A percentile compares a stretch with the other conserved stretches of the same genome.
Evolutionary conservation across 108 stramenopile species (phyloP).

Genomic region (Stephanodiscus triporus): DNA sequence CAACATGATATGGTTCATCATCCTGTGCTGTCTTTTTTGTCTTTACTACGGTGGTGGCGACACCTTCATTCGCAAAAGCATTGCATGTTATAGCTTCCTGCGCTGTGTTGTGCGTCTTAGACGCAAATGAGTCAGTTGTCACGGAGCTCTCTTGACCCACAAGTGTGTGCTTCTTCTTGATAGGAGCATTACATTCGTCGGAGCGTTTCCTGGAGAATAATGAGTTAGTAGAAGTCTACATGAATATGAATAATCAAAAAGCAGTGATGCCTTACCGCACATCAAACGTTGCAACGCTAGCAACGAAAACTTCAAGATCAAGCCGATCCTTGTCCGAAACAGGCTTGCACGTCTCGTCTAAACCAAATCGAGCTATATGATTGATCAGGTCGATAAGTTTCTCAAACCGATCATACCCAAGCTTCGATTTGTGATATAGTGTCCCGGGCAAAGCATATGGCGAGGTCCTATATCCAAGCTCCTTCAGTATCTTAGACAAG

Average conservation of each 20-base stretch:
- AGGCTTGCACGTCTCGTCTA: background rate
- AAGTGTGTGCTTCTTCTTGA: background rate
- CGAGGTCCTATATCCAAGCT: slow-evolving; percentile 19
- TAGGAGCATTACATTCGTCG: background rate
- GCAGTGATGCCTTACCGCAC: slow-evolving; percentile 22
- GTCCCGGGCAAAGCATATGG: slow-evolving; percentile 19
- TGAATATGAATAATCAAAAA: background rate
- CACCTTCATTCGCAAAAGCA: background rate
- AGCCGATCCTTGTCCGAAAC: slow-evolving; percentile 10
- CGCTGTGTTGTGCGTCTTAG: background rate
- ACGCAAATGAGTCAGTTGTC: background rate
- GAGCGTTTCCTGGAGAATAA: background rate
- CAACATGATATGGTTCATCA: background rate
- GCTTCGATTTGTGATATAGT: slow-evolving; percentile 8
- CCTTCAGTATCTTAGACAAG: slow-evolving; percentile 18
- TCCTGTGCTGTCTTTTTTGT: background rate
- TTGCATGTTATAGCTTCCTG: background rate
- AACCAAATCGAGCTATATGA: slow-evolving; percentile 44
- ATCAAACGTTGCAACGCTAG: slow-evolving; percentile 31
- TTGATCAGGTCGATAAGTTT: slow-evolving; percentile 27
- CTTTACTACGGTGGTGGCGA: background rate
- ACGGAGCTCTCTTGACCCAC: background rate
- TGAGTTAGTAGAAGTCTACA: background rate
- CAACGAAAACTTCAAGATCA: slow-evolving; percentile 28
- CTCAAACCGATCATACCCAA: slow-evolving; percentile 28